Evolutionary conservation across 169 alveolate genomes (phyloP).

Genomic region (Cystoisospora suis): DNA sequence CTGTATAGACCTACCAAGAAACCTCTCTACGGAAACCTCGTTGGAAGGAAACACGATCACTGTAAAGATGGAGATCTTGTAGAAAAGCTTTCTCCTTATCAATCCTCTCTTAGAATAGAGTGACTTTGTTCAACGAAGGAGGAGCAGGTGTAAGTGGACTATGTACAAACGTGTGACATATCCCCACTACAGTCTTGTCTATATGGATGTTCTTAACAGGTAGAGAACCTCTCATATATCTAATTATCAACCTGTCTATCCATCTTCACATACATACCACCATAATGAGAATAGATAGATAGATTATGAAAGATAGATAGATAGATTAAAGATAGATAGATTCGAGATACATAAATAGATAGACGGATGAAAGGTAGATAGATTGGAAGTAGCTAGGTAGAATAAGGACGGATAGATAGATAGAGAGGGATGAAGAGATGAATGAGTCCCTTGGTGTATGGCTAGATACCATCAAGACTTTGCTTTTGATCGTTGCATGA

Average conservation of each 20-base stretch:
- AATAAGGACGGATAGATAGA: no score
- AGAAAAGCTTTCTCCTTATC: no score
- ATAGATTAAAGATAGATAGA: no score
- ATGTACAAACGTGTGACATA: no score
- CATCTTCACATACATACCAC: background rate
- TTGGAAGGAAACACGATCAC: no score
- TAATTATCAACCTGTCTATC: background rate
- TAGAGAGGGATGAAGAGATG: background rate
- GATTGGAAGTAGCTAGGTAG: no score
- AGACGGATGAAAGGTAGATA: no score
- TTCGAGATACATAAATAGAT: no score
- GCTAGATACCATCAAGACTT: background rate
- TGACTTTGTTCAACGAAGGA: background rate
- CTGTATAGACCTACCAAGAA: no score
- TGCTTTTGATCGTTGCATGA: slow-evolving; percentile 19
- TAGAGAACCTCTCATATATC: background rate
- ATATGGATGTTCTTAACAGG: background rate
- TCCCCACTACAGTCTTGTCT: background rate
- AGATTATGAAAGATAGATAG: background rate
- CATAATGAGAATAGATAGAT: background rate
- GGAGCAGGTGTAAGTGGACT: background rate
- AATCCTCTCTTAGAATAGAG: no score
- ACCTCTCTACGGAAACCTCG: no score
- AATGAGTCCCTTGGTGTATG: background rate
- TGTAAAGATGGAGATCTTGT: no score